Percentiles rank a stretch among this genome's conserved stretches.
Evolutionary conservation across 768 basidiomycete species (phyloP).

Genomic region (Exsudoporus frostii): DNA sequence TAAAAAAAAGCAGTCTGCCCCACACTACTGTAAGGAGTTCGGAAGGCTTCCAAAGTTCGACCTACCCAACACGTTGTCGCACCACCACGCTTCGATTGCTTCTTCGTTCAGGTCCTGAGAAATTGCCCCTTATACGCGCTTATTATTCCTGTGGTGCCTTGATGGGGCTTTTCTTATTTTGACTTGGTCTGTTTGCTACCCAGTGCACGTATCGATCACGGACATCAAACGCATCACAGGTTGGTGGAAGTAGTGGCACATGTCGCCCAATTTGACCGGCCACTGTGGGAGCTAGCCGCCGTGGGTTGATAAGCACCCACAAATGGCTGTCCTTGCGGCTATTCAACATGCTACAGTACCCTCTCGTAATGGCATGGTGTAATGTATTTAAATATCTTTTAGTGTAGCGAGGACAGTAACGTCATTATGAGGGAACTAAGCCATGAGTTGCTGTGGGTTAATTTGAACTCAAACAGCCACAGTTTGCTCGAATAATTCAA

Average conservation of each 20-base stretch:
- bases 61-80: not conserved
- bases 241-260: not conserved
- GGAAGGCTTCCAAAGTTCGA: not conserved
- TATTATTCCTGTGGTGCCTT: not conserved
- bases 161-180: not conserved
- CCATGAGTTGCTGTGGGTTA: not conserved
- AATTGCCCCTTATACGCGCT: not conserved
- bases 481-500: not conserved
- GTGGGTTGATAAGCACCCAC: no score
- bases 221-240: not conserved
- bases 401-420: not conserved
- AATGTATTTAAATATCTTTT: no score
- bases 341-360: no score
- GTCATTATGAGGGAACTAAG: not conserved
- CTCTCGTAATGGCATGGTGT: no score
- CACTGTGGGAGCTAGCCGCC: no score
- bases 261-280: not conserved
- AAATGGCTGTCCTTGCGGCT: not conserved
- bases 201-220: conserved; percentile 4
- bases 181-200: not conserved
- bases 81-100: not conserved
- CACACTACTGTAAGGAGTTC: not conserved
- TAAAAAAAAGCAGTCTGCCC: not conserved
- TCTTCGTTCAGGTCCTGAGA: not conserved
- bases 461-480: not conserved